Percentiles rank a stretch among this genome's conserved stretches.
phyloP scores from a whole-genome alignment of 768 basidiomycete genomes.

The Calocybe indica region DNA sequence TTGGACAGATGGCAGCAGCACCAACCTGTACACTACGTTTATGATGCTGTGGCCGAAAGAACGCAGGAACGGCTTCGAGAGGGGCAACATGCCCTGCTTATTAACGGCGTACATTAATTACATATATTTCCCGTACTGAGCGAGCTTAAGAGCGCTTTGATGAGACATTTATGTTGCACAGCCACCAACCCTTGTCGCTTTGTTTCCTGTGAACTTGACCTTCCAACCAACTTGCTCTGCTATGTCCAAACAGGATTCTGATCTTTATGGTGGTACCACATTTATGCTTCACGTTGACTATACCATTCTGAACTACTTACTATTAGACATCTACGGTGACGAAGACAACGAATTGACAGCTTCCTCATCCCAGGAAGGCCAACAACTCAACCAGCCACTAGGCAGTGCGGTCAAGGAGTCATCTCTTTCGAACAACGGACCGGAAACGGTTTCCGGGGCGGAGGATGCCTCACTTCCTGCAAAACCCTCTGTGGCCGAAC shows the following conservation, averaged over 20 bases:
- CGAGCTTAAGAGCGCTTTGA: neutral
- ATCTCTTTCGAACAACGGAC: too few relatives aligned
- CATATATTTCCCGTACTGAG: neutral
- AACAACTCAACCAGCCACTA: too few relatives aligned
- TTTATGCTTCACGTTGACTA: constrained; percentile 24
- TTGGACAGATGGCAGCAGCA: constrained; percentile 27
- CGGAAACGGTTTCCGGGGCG: too few relatives aligned
- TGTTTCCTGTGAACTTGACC: neutral
- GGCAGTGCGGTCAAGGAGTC: too few relatives aligned
- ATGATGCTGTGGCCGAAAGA: constrained; percentile 88
- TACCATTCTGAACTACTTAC: neutral
- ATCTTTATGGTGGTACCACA: constrained; percentile 29
- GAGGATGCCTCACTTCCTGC: constrained; percentile 14
- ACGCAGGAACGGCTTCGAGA: constrained; percentile 53
- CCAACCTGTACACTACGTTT: constrained; percentile 68
- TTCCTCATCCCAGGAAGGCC: constrained; percentile 11
- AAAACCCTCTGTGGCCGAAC: constrained; percentile 17
- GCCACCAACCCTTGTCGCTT: neutral
- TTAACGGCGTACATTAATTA: constrained; percentile 42
- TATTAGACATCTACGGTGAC: constrained; percentile 48
- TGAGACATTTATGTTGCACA: neutral
- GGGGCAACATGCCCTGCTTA: constrained; percentile 23
- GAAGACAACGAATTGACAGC: constrained; percentile 31
- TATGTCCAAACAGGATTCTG: constrained; percentile 18
- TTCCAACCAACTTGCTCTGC: neutral